Evolutionary conservation across 2,329 filamentous ascomycete genomes (phyloP).

Genomic region (Calonectria multiphialidica): DNA sequence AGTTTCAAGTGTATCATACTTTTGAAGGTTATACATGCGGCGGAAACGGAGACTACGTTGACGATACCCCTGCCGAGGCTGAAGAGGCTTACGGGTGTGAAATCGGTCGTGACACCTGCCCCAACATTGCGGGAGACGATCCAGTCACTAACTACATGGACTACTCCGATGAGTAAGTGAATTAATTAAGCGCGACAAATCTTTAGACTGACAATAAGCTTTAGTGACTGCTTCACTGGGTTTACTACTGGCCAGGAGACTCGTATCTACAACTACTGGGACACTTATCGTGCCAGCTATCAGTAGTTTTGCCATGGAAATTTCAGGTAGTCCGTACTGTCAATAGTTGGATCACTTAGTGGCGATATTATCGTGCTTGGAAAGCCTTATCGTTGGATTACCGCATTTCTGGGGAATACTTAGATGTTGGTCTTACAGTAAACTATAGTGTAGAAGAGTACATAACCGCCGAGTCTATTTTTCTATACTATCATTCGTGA

Average conservation of each 20-base stretch:
- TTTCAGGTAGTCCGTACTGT: too few species aligned
- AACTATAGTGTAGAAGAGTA: too few species aligned
- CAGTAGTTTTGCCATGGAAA: not conserved
- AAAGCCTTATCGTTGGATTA: too few species aligned
- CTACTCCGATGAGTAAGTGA: slow-evolving; percentile 55
- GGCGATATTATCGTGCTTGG: too few species aligned
- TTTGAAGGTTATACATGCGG: slow-evolving; percentile 51
- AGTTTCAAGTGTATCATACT: slow-evolving; percentile 50
- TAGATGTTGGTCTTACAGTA: too few species aligned
- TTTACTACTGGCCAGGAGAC: slow-evolving; percentile 37
- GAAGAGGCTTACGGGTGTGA: slow-evolving; percentile 50
- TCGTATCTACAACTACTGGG: slow-evolving; percentile 39
- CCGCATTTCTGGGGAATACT: too few species aligned
- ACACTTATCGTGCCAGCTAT: slow-evolving; percentile 27
- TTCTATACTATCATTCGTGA: too few species aligned
- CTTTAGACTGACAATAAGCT: not conserved
- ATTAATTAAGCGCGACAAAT: accelerated
- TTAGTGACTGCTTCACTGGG: slow-evolving; percentile 38
- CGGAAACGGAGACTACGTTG: slow-evolving; percentile 52
- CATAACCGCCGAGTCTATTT: too few species aligned
- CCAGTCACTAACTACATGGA: slow-evolving; percentile 55
- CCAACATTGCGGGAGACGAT: slow-evolving; percentile 46
- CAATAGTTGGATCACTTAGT: too few species aligned
- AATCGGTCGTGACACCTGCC: slow-evolving; percentile 49
- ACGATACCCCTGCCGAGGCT: slow-evolving; percentile 55